These are phyloP conservation scores for Saccharomycopsis fibuligera DNA, from an alignment of 805 yeast genomes.

Conservation along the genomic window DNA sequence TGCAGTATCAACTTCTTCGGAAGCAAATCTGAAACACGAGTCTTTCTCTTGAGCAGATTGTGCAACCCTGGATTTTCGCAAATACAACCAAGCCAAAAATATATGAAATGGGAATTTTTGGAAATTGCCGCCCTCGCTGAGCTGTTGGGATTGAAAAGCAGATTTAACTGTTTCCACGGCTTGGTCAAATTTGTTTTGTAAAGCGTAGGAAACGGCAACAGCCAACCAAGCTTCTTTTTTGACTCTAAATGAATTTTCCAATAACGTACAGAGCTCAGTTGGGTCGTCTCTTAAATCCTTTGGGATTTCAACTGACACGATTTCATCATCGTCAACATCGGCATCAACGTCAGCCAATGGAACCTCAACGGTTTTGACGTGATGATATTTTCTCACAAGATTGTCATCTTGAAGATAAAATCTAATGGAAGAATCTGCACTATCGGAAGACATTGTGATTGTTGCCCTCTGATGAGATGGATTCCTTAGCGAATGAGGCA, in stretches of 20 bases:
- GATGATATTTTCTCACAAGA: constrained; percentile 13
- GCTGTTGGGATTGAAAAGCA: constrained; percentile 41
- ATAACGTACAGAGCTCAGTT: constrained; percentile 66
- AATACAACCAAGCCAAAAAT: constrained; percentile 67
- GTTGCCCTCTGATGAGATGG: background rate
- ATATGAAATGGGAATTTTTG: constrained; percentile 43
- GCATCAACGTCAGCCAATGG: constrained; percentile 14
- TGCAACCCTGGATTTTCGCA: constrained; percentile 37
- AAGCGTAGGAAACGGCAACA: constrained; percentile 74
- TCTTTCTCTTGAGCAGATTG: constrained; percentile 26
- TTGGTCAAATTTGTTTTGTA: constrained; percentile 49
- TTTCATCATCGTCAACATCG: constrained; percentile 45
- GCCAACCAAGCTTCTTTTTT: constrained; percentile 71
- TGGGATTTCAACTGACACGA: constrained; percentile 74
- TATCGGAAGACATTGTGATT: background rate
- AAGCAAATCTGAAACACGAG: constrained; percentile 34
- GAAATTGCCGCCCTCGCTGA: constrained; percentile 31
- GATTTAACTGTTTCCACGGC: constrained; percentile 57
- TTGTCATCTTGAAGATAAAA: constrained; percentile 14
- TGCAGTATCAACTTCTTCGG: constrained; percentile 42
- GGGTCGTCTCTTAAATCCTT: constrained; percentile 79
- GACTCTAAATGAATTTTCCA: constrained; percentile 75
- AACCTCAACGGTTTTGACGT: constrained; percentile 17
- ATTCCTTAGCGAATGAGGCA: background rate
- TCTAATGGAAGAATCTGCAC: constrained; percentile 1